phyloP scores from a whole-genome alignment of 1,284 basidiomycete species.

The Anthracocystis panici-leucophaei region DNA sequence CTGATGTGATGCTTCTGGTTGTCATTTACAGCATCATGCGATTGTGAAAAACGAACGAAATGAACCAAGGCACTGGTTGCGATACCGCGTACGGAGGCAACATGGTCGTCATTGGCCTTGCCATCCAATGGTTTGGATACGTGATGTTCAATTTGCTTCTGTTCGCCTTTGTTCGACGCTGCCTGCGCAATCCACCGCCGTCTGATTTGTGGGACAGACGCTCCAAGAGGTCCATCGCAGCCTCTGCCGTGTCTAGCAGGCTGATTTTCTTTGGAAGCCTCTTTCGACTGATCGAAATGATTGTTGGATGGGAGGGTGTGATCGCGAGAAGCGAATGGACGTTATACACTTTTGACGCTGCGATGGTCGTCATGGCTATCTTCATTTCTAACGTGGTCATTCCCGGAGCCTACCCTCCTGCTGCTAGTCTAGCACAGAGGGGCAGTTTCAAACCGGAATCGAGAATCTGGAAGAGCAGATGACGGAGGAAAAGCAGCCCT shows the following conservation, averaged over 20 bases:
- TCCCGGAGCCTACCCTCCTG: constrained; percentile 23
- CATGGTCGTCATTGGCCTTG: neutral
- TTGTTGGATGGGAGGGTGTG: constrained; percentile 45
- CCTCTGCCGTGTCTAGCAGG: constrained; percentile 35
- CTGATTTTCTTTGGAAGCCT: constrained; percentile 46
- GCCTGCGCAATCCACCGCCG: constrained; percentile 24
- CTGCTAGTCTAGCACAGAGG: too few species aligned
- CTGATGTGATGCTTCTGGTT: neutral
- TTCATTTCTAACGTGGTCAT: constrained; percentile 36
- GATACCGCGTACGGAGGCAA: neutral
- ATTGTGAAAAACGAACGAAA: neutral
- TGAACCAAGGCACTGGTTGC: too few species aligned
- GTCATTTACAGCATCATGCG: neutral
- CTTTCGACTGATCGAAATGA: constrained; percentile 56
- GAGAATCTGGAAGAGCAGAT: too few species aligned
- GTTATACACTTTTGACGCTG: constrained; percentile 44
- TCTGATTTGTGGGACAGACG: too few species aligned
- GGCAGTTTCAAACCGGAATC: too few species aligned
- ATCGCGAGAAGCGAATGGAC: constrained; percentile 52
- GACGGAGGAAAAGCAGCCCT: too few species aligned
- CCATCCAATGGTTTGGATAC: neutral
- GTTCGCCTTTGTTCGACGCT: constrained; percentile 25
- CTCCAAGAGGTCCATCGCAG: constrained; percentile 31
- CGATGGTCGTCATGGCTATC: constrained; percentile 33
- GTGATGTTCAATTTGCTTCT: constrained; percentile 36